Evolutionary conservation across 2,329 filamentous ascomycete genomes (phyloP), one percentile per base, ranked within the genome.

Genomic region (Verticillium albo-atrum): DNA sequence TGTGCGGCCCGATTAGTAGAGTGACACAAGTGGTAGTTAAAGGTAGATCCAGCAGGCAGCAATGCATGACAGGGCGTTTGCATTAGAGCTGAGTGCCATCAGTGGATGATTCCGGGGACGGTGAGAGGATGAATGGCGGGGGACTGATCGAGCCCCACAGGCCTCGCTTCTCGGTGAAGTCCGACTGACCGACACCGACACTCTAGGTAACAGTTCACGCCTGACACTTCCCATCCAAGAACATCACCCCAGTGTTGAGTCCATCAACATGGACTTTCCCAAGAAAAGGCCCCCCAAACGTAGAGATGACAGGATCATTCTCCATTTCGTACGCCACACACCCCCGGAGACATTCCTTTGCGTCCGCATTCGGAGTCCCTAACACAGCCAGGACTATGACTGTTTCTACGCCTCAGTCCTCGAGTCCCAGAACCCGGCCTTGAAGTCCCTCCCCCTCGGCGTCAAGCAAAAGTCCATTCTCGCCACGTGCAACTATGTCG

Each of bases 331-430:
- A 77, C 71, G 83, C 71, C 10, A 4, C 23, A 3, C 42, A 50
- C 42, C 42, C 42, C n/a, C n/a, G n/a, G 20, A 56, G 35, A 58
- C 42, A n/a, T 10, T 2, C 20, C 20, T 20, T 23, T 20, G n/a
- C 20, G 12, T 34, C 50, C 51, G 37, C 15, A n/a, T 58, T 60
- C 63, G 52, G 6, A 61, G 6, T 47, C 25, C 42, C 55, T 53
- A 57, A 54, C 62, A 52, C 52, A 28, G 20, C 12, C 59, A 89
- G 86, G 87, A 91, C 73, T 91, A 92, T 72, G 91, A 94, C 77
- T 96, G 91, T 78, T 98, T 98, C 79, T 98, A 98, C 73, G 93
- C 93, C 25, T 91, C 92, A 55, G 92, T 95, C 9, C 89, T 95
- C 66, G 92, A 97, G 75, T 88, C 89, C 64, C 89, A 90, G 70